These are phyloP conservation scores for Leucosporidium yakuticum DNA, from an alignment of 768 basidiomycete species.

Conservation along the genomic window DNA sequence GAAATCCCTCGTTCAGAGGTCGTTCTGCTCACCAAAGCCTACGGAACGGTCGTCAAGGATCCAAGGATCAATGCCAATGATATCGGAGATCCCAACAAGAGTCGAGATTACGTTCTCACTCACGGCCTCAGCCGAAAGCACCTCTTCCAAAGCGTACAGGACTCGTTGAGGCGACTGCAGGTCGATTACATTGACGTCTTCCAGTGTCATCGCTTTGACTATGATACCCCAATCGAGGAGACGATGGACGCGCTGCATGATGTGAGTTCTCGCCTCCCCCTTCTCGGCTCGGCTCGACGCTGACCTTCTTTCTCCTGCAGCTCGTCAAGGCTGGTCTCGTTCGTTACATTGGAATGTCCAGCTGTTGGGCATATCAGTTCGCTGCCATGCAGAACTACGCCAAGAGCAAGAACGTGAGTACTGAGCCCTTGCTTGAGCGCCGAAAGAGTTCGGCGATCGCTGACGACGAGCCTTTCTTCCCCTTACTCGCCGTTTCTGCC, in stretches of 20 bases:
- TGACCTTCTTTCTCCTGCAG: too few relatives aligned
- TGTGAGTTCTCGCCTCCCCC: background rate
- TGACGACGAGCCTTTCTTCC: too few relatives aligned
- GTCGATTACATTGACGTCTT: constrained; percentile 69
- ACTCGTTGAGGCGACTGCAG: constrained; percentile 59
- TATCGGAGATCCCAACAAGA: constrained; percentile 5
- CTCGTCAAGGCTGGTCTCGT: constrained; percentile 44
- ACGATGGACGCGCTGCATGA: constrained; percentile 47
- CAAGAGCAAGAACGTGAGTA: too few relatives aligned
- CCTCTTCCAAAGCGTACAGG: too few relatives aligned
- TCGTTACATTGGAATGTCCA: constrained; percentile 46
- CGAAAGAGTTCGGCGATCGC: too few relatives aligned
- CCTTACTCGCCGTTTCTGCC: too few relatives aligned
- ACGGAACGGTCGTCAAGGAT: constrained; percentile 6
- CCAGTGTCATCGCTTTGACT: constrained; percentile 55
- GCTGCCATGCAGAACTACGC: constrained; percentile 21
- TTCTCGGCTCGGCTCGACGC: too few relatives aligned
- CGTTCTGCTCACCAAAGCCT: constrained; percentile 69
- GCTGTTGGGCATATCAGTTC: constrained; percentile 43
- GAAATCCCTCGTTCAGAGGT: constrained; percentile 68
- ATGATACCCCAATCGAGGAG: constrained; percentile 53
- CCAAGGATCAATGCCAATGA: background rate
- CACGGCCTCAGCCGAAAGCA: too few relatives aligned
- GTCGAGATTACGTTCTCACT: constrained; percentile 53
- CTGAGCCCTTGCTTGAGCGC: too few relatives aligned